Percentiles rank a stretch among this genome's conserved stretches.
These are phyloP conservation scores for Fusarium subtropicale DNA, from an alignment of 2,329 filamentous ascomycete genomes.

Conservation along the genomic window DNA sequence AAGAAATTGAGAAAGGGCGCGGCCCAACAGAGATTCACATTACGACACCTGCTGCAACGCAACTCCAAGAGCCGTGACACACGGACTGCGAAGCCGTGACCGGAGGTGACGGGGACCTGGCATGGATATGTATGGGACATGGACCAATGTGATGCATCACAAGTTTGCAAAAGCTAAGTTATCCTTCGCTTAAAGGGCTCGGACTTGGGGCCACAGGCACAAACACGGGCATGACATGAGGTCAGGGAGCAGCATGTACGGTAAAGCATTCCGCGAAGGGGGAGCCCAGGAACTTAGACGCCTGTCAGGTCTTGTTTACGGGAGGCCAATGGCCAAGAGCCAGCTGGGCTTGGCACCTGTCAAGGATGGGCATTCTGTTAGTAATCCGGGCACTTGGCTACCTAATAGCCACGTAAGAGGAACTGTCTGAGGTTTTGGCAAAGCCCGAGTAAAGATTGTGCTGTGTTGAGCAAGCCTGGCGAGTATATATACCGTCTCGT, in stretches of 20 bases:
- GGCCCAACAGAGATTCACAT: constrained; percentile 11
- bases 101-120: constrained; percentile 15
- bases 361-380: constrained; percentile 43
- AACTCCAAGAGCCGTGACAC: constrained; percentile 9
- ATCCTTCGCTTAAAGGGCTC: constrained; percentile 32
- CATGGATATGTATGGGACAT: constrained; percentile 2
- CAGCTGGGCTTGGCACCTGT: constrained; percentile 33
- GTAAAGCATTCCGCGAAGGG: constrained; percentile 12
- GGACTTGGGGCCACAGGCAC: neutral
- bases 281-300: constrained; percentile 21
- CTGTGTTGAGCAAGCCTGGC: neutral
- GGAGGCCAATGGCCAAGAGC: constrained; percentile 26
- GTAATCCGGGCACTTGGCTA: constrained; percentile 39
- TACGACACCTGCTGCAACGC: constrained; percentile 19
- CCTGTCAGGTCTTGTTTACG: constrained; percentile 15
- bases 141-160: constrained; percentile 43
- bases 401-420: constrained; percentile 47
- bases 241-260: neutral
- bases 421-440: constrained; percentile 16
- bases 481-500: neutral
- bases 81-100: constrained; percentile 26
- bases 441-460: neutral
- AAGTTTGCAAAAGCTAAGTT: constrained; percentile 22
- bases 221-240: constrained; percentile 2
- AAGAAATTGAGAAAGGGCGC: constrained; percentile 16